Percentiles rank a stretch among this genome's conserved stretches.
Evolutionary conservation across 179 eudicot genomes (phyloP).

Genomic region (Silene vulgaris): DNA sequence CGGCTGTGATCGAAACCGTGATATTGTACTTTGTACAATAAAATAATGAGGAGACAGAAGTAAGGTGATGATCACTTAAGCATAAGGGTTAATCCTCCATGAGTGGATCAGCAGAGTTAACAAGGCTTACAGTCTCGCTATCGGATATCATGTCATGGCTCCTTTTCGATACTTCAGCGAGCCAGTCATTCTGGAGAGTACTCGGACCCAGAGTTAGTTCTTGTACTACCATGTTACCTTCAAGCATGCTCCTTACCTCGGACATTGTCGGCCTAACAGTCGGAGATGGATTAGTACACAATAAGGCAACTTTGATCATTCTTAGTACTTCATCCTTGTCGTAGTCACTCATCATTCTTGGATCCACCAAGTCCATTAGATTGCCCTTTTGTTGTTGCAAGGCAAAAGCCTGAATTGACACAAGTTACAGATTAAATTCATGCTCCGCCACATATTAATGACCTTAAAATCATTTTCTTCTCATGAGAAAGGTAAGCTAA

Average conservation of each 20-base stretch:
- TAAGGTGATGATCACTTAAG: too few species aligned
- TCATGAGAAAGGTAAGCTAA: too few species aligned
- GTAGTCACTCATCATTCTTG: constrained; percentile 28
- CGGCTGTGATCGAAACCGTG: background rate
- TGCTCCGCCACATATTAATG: too few species aligned
- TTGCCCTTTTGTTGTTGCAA: constrained; percentile 35
- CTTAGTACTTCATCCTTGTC: constrained; percentile 35
- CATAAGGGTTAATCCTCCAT: background rate
- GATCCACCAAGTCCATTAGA: constrained; percentile 44
- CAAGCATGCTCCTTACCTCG: constrained; percentile 40
- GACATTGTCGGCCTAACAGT: constrained; percentile 48
- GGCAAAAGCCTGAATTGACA: constrained; percentile 30
- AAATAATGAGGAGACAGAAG: too few species aligned
- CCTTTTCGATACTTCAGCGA: constrained; percentile 24
- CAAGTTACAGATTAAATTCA: background rate
- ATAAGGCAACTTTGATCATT: constrained; percentile 37
- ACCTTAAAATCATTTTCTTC: too few species aligned
- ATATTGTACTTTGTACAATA: background rate
- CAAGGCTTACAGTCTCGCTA: constrained; percentile 24
- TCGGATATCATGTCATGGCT: constrained; percentile 19
- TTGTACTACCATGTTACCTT: constrained; percentile 32
- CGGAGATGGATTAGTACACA: constrained; percentile 43
- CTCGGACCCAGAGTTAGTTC: constrained; percentile 27
- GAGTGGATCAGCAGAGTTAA: constrained; percentile 8
- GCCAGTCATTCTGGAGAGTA: constrained; percentile 21